Conservation (phyloP, 352 stramenopile species). For the Pythium sukuiense region DNA sequence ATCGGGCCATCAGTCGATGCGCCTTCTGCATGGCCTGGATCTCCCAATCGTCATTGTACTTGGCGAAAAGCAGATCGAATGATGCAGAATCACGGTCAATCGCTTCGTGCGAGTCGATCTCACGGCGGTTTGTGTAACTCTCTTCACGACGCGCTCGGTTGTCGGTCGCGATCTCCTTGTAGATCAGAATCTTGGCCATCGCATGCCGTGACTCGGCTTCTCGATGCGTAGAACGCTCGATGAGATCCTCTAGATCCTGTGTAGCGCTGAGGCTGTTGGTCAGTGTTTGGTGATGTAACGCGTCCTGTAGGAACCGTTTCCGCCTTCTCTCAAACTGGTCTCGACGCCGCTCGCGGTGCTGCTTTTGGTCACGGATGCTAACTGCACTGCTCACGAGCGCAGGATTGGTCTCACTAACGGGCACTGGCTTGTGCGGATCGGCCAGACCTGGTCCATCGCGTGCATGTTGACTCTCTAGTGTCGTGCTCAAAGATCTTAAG, state of each 20-base stretch:
- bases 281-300: constrained; percentile 9
- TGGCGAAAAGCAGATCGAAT: constrained; percentile 56
- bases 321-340: constrained; percentile 46
- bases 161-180: constrained; percentile 65
- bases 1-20: constrained; percentile 33
- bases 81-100: constrained; percentile 53
- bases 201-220: constrained; percentile 42
- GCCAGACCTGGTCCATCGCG: not conserved
- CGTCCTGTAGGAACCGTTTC: constrained; percentile 68
- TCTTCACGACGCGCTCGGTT: constrained; percentile 52
- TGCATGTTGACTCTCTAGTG: constrained; percentile 29
- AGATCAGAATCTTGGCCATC: constrained; percentile 55
- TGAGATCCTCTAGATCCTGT: constrained; percentile 35
- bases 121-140: constrained; percentile 52
- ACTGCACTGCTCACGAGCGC: constrained; percentile 3
- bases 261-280: not conserved
- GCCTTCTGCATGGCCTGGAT: constrained; percentile 43
- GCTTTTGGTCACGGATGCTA: constrained; percentile 51
- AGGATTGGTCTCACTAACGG: constrained; percentile 9
- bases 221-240: constrained; percentile 47
- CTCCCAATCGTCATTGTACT: constrained; percentile 63
- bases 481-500: constrained; percentile 57
- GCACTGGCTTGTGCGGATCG: constrained; percentile 18
- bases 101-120: constrained; percentile 40
- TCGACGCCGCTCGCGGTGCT: constrained; percentile 54